Evolutionary conservation across 331 rosid genomes (phyloP).

Genomic region (Saraca asoca): DNA sequence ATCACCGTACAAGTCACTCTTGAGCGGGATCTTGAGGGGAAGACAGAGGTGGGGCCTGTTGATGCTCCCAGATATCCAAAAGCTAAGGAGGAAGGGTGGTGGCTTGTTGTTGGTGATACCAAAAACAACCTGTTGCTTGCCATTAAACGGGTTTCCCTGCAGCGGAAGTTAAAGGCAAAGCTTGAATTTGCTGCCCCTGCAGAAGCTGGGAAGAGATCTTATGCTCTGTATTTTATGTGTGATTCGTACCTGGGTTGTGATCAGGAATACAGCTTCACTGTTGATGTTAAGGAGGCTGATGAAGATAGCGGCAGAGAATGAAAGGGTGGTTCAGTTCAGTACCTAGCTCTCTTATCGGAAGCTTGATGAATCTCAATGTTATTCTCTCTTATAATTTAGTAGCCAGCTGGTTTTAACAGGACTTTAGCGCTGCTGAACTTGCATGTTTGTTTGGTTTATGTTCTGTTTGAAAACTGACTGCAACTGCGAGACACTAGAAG

Average conservation of each 20-base stretch:
- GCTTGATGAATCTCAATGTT: too few relatives aligned
- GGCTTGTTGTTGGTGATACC: slow-evolving; percentile 93
- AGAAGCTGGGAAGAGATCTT: slow-evolving; percentile 73
- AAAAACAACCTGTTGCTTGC: slow-evolving; percentile 73
- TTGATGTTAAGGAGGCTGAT: slow-evolving; percentile 68
- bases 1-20: slow-evolving; percentile 66
- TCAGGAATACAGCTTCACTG: slow-evolving; percentile 72
- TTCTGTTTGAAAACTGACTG: too few relatives aligned
- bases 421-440: too few relatives aligned
- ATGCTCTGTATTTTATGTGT: slow-evolving; percentile 81
- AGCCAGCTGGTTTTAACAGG: too few relatives aligned
- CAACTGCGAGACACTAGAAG: too few relatives aligned
- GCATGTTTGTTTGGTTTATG: too few relatives aligned
- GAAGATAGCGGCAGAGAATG: slow-evolving; percentile 52
- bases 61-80: slow-evolving; percentile 82
- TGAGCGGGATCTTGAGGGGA: slow-evolving; percentile 85
- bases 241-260: slow-evolving; percentile 96
- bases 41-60: slow-evolving; percentile 67
- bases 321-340: slow-evolving; percentile 18
- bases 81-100: slow-evolving; percentile 96
- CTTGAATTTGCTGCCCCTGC: slow-evolving; percentile 75
- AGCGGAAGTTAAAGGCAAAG: slow-evolving; percentile 72
- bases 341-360: neutral
- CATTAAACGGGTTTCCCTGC: slow-evolving; percentile 77
- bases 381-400: too few relatives aligned